phyloP scores from a whole-genome alignment of 208 protist genomes.

The Crithidia mellificae region DNA sequence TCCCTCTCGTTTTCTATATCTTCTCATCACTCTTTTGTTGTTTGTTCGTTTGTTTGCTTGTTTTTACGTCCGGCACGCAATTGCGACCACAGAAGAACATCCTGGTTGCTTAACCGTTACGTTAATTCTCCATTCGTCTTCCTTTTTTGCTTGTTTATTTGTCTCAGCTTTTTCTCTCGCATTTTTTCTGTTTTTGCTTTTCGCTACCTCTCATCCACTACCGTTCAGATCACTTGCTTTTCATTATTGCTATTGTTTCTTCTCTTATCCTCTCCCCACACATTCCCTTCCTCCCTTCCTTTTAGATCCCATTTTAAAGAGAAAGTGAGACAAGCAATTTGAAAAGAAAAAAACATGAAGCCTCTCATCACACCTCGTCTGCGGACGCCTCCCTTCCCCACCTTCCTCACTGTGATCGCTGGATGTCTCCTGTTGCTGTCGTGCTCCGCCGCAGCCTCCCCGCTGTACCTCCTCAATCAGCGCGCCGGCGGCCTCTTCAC shows the following conservation, averaged over 20 bases:
- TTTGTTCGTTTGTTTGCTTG: not conserved
- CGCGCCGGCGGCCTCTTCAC: slow-evolving; percentile 7
- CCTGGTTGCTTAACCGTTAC: not conserved
- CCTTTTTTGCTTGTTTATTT: not conserved
- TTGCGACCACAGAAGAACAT: too few species aligned
- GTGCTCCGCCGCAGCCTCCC: slow-evolving; percentile 7
- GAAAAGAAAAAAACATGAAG: slow-evolving; percentile 9
- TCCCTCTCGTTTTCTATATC: too few species aligned
- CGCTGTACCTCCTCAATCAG: slow-evolving; percentile 21
- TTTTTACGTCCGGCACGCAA: not conserved
- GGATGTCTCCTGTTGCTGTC: not conserved
- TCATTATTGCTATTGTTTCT: too few species aligned
- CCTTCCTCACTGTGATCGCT: not conserved
- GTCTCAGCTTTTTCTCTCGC: not conserved
- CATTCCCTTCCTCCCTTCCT: not conserved
- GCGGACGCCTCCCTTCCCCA: not conserved
- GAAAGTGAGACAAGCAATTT: too few species aligned
- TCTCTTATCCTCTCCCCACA: too few species aligned
- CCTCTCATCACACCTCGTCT: not conserved
- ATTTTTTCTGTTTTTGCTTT: too few species aligned
- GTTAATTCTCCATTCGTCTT: not conserved
- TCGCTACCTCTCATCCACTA: too few species aligned
- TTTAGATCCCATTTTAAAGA: not conserved
- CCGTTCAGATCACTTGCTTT: too few species aligned
- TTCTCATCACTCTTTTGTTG: too few species aligned